Evolutionary conservation across 1,139 yeast species (phyloP), one percentile per base, ranked within the genome.

Genomic region (Debaryomyces sp.): DNA sequence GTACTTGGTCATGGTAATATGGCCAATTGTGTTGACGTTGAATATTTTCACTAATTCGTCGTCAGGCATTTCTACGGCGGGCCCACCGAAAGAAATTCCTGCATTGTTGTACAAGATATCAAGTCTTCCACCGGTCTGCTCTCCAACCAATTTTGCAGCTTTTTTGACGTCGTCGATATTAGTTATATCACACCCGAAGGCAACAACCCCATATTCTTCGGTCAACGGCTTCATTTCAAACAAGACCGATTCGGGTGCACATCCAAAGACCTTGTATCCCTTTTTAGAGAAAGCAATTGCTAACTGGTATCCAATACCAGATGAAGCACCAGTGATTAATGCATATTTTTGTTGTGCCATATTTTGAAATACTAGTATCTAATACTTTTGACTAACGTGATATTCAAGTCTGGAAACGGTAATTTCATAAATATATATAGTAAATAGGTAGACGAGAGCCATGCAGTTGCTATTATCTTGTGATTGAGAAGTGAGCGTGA

Each of bases 251-350:
- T 59, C 63, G 6, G 71, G 73, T 1, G 72, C 63, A 44, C 69
- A 58, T 5, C 73, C 77, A 48, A 68, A 61, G 6, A 72, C 74
- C 41, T 62, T 60, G 53, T 70, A 73, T 0, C 77, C 77, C 33
- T 59, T 57, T 50, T 60, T 61, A 27, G 64, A 55, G 41, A 73
- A 59, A 10, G 60, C 63, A 18, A 57, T 56, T 10, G 72, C 59
- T 44, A 72, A 43, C 17, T 64, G 63, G 48, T 60, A 68, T 2
- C 78, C 78, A 47, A 73, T 73, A 3, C 78, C 78, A 9, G 73
- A 65, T 3, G 76, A 68, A 2, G 77, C 76, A 3, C 78, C 78
- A 1, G 74, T 65, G 22, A 73, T 58, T 5, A 73, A 60, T 9
- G 77, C 78, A 55, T 61, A 48, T 23, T 48, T 48, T 15, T 44